Evolutionary conservation across 176 grass and related monocot species (phyloP).

Genomic region (Dactylis glomerata): DNA sequence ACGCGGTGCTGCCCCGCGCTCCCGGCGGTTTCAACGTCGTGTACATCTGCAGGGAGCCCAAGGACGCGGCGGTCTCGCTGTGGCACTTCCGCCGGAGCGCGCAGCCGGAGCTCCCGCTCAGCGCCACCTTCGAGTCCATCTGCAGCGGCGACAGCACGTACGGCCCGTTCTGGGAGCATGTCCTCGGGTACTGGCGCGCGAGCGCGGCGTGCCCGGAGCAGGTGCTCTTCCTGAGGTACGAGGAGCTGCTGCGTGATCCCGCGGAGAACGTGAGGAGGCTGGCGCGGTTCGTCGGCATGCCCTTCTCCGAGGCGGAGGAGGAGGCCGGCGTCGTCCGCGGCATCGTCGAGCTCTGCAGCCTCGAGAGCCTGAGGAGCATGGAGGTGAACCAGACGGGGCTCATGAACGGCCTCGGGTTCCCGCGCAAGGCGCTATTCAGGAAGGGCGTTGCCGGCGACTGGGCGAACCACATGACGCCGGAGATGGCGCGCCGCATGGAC

Average conservation of each 20-base stretch:
- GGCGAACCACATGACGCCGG: slow-evolving; percentile 35
- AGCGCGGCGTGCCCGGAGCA: background rate
- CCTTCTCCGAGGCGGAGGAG: slow-evolving; percentile 12
- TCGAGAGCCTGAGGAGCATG: background rate
- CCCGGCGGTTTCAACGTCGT: background rate
- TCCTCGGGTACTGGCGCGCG: slow-evolving; percentile 25
- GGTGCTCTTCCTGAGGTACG: slow-evolving; percentile 38
- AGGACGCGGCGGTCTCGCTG: background rate
- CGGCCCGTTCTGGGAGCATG: slow-evolving; percentile 37
- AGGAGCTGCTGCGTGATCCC: slow-evolving; percentile 29
- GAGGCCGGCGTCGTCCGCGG: background rate
- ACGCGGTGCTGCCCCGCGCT: background rate
- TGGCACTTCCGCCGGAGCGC: background rate
- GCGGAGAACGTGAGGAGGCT: background rate
- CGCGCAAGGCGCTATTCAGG: background rate
- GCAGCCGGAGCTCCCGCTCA: background rate
- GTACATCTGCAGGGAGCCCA: slow-evolving; percentile 19
- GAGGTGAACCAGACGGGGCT: slow-evolving; percentile 14
- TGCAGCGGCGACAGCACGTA: background rate
- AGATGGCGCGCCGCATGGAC: slow-evolving; percentile 35
- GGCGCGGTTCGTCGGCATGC: slow-evolving; percentile 25
- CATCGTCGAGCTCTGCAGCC: slow-evolving; percentile 32
- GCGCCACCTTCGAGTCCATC: background rate
- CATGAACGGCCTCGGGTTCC: background rate
- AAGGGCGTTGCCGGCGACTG: slow-evolving; percentile 38